A percentile compares a stretch with the other conserved stretches of the same genome.
Evolutionary conservation across 2,329 filamentous ascomycete genomes (phyloP).

Genomic region (Sarocladium strictum): DNA sequence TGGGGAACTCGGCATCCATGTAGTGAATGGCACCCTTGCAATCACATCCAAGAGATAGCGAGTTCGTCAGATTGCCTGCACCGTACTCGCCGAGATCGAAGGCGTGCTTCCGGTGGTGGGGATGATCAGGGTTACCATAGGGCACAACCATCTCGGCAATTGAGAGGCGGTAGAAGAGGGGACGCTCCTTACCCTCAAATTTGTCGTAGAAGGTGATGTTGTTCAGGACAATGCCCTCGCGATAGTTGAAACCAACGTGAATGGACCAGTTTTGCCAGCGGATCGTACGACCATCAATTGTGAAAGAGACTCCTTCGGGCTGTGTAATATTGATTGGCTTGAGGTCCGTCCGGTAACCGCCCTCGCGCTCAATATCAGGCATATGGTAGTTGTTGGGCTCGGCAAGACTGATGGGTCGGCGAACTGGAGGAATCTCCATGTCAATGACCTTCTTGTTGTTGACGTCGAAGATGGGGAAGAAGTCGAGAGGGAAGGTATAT

Average conservation of each 20-base stretch:
- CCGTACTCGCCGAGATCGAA: conserved; percentile 64
- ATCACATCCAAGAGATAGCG: conserved; percentile 55
- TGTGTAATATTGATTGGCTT: conserved; percentile 11
- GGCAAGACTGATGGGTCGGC: conserved; percentile 34
- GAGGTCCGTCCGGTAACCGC: conserved; percentile 8
- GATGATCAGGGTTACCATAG: conserved; percentile 55
- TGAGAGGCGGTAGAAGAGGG: conserved; percentile 53
- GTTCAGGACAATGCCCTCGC: conserved; percentile 58
- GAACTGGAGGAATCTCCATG: conserved; percentile 34
- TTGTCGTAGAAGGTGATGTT: conserved; percentile 37
- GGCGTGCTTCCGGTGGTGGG: conserved; percentile 60
- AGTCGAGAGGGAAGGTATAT: conserved; percentile 51
- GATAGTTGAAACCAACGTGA: conserved; percentile 57
- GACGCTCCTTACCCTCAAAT: conserved; percentile 42
- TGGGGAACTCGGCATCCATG: conserved; percentile 12
- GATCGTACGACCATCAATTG: conserved; percentile 18
- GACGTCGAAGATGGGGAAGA: conserved; percentile 36
- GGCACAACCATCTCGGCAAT: conserved; percentile 60
- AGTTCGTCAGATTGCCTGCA: conserved; percentile 59
- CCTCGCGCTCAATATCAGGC: conserved; percentile 18
- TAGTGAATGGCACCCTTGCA: conserved; percentile 54
- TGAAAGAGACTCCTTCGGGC: conserved; percentile 10
- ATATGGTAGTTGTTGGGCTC: conserved; percentile 29
- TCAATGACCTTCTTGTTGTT: conserved; percentile 43
- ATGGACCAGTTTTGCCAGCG: conserved; percentile 47